Conservation (phyloP, 768 basidiomycete species). For the Pulveroboletus frians region DNA sequence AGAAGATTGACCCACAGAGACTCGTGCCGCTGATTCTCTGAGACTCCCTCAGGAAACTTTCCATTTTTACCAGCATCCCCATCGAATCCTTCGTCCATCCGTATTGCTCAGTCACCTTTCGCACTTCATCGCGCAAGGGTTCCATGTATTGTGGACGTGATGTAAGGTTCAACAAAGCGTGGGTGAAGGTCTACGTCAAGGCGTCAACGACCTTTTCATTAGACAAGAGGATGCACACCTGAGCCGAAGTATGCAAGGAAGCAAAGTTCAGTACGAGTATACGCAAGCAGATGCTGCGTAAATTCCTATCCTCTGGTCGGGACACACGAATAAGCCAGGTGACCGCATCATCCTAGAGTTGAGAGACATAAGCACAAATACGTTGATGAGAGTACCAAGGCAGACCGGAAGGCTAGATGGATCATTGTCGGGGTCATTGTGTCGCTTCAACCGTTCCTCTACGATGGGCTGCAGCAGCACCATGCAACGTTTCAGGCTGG, state of each 20-base stretch:
- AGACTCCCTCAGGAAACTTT: slow-evolving; percentile 42
- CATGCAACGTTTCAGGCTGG: slow-evolving; percentile 29
- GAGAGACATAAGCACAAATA: slow-evolving; percentile 6
- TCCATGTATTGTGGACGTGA: slow-evolving; percentile 35
- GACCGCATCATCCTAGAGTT: slow-evolving; percentile 34
- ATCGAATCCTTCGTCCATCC: slow-evolving; percentile 33
- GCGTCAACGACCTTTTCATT: slow-evolving; percentile 2
- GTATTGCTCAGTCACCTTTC: slow-evolving; percentile 25
- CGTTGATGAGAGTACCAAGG: slow-evolving; percentile 1
- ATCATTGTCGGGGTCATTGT: slow-evolving; percentile 17
- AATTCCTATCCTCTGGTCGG: slow-evolving; percentile 24
- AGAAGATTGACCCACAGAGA: slow-evolving; percentile 23
- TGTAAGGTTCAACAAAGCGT: slow-evolving; percentile 38
- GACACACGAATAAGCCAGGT: slow-evolving; percentile 38
- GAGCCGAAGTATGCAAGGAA: slow-evolving; percentile 32
- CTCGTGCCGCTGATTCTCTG: slow-evolving; percentile 33
- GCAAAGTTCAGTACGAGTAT: slow-evolving; percentile 37
- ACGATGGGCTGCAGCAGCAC: slow-evolving; percentile 28
- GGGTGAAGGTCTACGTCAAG: slow-evolving; percentile 28
- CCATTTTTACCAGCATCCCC: slow-evolving; percentile 33
- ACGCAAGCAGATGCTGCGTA: slow-evolving; percentile 28
- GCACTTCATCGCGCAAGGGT: slow-evolving; percentile 39
- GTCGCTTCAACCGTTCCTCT: slow-evolving; percentile 29
- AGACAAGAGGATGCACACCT: slow-evolving; percentile 19
- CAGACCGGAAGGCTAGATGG: slow-evolving; percentile 33